Conservation (phyloP, 129 eudicot species). For the Heracleum sosnowskyi region DNA sequence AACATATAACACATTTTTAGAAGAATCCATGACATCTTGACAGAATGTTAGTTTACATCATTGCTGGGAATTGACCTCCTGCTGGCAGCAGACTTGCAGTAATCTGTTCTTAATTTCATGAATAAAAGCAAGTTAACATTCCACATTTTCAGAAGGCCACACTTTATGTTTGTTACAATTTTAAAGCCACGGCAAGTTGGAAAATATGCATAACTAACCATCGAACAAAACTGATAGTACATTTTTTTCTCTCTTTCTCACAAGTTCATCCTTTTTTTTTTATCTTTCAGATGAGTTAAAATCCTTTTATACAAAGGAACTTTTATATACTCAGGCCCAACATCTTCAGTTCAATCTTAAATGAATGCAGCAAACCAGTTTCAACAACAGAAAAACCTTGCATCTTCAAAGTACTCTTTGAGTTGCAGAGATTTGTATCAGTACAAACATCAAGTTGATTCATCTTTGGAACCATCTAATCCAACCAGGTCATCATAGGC, state of each 20-base stretch:
- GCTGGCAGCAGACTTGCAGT: too few relatives aligned
- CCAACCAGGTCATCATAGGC: conserved; percentile 45
- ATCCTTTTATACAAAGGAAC: background rate
- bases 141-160: background rate
- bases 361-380: background rate
- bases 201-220: background rate
- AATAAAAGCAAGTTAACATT: too few relatives aligned
- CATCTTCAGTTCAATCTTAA: background rate
- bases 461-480: conserved; percentile 16
- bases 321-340: background rate
- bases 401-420: background rate
- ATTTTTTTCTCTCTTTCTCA: background rate
- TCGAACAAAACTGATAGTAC: background rate
- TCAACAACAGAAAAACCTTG: background rate
- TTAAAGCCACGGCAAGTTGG: background rate
- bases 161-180: background rate
- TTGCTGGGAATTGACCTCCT: too few relatives aligned
- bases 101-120: background rate
- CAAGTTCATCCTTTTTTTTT: too few relatives aligned
- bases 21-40: too few relatives aligned
- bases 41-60: too few relatives aligned
- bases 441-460: conserved; percentile 9
- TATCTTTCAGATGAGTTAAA: background rate
- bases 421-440: background rate
- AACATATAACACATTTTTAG: too few relatives aligned